These are phyloP conservation scores for Solanum dulcamara DNA, from an alignment of 257 asterid species.

Conservation along the genomic window DNA sequence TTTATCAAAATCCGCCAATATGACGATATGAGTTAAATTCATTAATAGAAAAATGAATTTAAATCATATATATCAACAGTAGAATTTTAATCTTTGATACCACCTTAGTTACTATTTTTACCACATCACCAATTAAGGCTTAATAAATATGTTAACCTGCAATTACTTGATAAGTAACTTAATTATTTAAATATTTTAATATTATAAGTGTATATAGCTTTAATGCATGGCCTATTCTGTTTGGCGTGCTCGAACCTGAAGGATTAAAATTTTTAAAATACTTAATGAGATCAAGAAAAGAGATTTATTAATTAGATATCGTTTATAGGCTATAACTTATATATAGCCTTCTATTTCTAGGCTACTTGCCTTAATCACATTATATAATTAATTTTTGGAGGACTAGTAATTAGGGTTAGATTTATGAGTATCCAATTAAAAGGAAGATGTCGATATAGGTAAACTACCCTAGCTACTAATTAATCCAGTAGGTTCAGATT, in stretches of 20 bases:
- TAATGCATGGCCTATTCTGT: neutral
- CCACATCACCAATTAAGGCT: neutral
- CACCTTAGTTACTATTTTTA: neutral
- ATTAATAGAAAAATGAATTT: too few relatives aligned
- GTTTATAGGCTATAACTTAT: neutral
- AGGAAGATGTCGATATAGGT: neutral
- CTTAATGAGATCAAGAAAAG: neutral
- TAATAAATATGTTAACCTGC: neutral
- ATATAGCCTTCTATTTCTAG: neutral
- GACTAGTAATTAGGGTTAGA: neutral
- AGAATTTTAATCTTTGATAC: neutral
- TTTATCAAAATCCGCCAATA: too few relatives aligned
- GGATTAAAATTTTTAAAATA: neutral
- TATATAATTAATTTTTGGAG: neutral
- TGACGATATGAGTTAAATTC: too few relatives aligned
- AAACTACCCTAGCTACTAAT: neutral
- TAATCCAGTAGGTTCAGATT: neutral
- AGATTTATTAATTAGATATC: neutral
- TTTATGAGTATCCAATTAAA: neutral
- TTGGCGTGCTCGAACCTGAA: neutral
- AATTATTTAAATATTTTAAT: neutral
- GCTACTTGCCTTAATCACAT: neutral
- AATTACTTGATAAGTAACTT: neutral
- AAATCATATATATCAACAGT: too few relatives aligned
- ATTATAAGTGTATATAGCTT: neutral